A percentile compares a stretch with the other conserved stretches of the same genome.
Conservation (phyloP, 257 asterid genomes). For the Nicotiana benthamiana region DNA sequence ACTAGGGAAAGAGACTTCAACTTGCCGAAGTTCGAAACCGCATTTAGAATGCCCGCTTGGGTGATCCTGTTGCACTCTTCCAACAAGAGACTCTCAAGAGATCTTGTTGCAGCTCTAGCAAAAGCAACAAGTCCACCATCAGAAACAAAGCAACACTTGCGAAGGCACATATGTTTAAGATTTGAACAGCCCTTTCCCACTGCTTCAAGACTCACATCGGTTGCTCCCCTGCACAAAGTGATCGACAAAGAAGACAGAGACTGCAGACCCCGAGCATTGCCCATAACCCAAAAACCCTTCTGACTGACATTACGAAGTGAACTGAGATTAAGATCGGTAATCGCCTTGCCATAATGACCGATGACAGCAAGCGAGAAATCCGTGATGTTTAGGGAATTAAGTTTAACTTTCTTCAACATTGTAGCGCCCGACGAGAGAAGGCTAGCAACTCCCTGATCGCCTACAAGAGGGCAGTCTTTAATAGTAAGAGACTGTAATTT, state of each 20-base stretch:
- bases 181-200: slow-evolving; percentile 57
- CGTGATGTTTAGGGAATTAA: slow-evolving; percentile 55
- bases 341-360: slow-evolving; percentile 70
- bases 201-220: slow-evolving; percentile 68
- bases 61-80: slow-evolving; percentile 88
- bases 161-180: slow-evolving; percentile 49
- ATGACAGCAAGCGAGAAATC: slow-evolving; percentile 76
- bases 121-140: slow-evolving; percentile 69
- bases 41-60: slow-evolving; percentile 50
- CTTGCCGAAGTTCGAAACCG: slow-evolving; percentile 56
- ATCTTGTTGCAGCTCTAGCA: slow-evolving; percentile 37
- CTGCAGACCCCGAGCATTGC: slow-evolving; percentile 57
- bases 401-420: slow-evolving; percentile 57
- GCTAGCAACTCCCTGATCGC: slow-evolving; percentile 74
- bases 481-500: slow-evolving; percentile 59
- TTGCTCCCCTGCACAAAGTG: slow-evolving; percentile 55
- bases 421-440: slow-evolving; percentile 43
- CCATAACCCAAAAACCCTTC: slow-evolving; percentile 96
- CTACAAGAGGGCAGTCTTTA: slow-evolving; percentile 66
- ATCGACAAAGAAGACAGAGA: slow-evolving; percentile 46
- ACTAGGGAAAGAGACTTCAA: slow-evolving; percentile 61
- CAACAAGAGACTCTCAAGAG: slow-evolving; percentile 62
- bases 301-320: slow-evolving; percentile 72
- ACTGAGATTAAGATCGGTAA: slow-evolving; percentile 47
- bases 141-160: slow-evolving; percentile 62